Evolutionary conservation across 2,329 filamentous ascomycete genomes (phyloP).

Genomic region (Gremmenia infestans): DNA sequence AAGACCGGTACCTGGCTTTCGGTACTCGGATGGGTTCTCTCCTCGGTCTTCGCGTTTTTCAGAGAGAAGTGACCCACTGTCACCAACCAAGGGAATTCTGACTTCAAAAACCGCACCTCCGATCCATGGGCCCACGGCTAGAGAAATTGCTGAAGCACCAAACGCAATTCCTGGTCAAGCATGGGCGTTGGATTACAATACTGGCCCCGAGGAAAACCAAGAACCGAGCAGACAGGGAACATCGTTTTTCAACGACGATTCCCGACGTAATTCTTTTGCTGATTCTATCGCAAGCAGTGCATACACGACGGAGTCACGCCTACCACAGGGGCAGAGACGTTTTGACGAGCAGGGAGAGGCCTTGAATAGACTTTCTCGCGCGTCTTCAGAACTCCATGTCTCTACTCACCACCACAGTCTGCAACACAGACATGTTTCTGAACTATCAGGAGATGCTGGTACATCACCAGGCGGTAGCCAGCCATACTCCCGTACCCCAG

Average conservation of each 20-base stretch:
- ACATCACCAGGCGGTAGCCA: conserved; percentile 52
- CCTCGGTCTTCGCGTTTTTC: conserved; percentile 33
- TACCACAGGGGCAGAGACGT: conserved; percentile 67
- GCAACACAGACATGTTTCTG: conserved; percentile 67
- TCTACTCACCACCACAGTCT: conserved; percentile 65
- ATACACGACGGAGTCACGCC: conserved; percentile 67
- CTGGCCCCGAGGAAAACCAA: conserved; percentile 55
- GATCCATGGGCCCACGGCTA: conserved; percentile 66
- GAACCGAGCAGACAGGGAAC: conserved; percentile 37
- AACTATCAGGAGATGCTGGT: conserved; percentile 57
- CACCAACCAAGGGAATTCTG: conserved; percentile 3
- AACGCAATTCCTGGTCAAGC: conserved; percentile 78
- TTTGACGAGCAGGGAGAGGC: conserved; percentile 56
- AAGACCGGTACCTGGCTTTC: conserved; percentile 33
- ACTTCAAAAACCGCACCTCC: conserved; percentile 62
- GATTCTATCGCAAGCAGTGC: conserved; percentile 77
- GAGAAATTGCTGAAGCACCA: conserved; percentile 63
- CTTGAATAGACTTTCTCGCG: conserved; percentile 38
- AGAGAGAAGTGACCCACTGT: conserved; percentile 6
- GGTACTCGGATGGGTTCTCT: conserved; percentile 44
- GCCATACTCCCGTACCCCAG: conserved; percentile 78
- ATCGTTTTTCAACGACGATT: conserved; percentile 43
- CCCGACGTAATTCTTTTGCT: conserved; percentile 69
- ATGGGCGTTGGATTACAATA: conserved; percentile 59
- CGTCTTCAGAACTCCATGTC: conserved; percentile 47